Percentiles rank a stretch among this genome's conserved stretches.
phyloP scores from a whole-genome alignment of 805 yeast species.

The Tetrapisispora nanseiensis region DNA sequence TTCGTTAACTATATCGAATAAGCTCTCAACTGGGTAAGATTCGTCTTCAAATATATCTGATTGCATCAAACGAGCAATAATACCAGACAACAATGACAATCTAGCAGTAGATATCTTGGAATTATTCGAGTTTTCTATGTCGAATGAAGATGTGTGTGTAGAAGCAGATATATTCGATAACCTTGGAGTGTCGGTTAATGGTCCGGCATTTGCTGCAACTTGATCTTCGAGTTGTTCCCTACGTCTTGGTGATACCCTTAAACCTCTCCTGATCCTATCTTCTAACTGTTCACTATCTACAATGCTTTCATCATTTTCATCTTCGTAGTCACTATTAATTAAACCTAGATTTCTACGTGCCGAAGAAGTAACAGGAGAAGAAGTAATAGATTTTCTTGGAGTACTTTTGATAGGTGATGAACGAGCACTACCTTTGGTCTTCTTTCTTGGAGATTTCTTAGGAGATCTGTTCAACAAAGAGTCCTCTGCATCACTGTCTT shows the following conservation, averaged over 20 bases:
- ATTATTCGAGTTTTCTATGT: constrained; percentile 9
- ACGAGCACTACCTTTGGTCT: constrained; percentile 8
- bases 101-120: constrained; percentile 43
- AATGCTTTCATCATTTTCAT: constrained; percentile 15
- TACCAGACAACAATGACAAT: constrained; percentile 36
- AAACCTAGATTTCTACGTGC: constrained; percentile 16
- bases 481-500: constrained; percentile 16
- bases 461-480: constrained; percentile 16
- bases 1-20: constrained; percentile 36
- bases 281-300: constrained; percentile 8
- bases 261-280: constrained; percentile 18
- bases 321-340: constrained; percentile 28
- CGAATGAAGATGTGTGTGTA: constrained; percentile 16
- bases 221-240: constrained; percentile 7
- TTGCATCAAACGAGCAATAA: constrained; percentile 39
- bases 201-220: constrained; percentile 8
- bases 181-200: constrained; percentile 19
- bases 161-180: constrained; percentile 16
- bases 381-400: constrained; percentile 4
- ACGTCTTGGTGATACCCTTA: constrained; percentile 27
- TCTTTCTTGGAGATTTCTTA: constrained; percentile 29
- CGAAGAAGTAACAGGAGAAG: constrained; percentile 2
- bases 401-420: constrained; percentile 17
- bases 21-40: constrained; percentile 31
- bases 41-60: constrained; percentile 37